These are phyloP conservation scores for Candida oleophila DNA, from an alignment of 805 yeast genomes.

Conservation along the genomic window DNA sequence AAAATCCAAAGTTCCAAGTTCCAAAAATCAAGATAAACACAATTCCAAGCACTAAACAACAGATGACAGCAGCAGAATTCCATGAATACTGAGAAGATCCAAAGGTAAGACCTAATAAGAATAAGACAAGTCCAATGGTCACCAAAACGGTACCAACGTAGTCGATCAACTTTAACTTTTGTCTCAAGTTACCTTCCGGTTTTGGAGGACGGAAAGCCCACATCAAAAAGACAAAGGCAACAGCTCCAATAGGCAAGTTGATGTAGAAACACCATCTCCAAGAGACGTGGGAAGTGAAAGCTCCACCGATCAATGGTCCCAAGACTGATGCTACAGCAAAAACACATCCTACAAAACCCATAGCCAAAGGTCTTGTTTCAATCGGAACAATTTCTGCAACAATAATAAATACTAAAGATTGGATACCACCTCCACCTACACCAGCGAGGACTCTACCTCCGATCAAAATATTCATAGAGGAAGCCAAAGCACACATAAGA, in stretches of 20 bases:
- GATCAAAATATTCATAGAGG: slow-evolving; percentile 35
- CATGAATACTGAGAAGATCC: slow-evolving; percentile 51
- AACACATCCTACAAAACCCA: slow-evolving; percentile 36
- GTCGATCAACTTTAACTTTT: slow-evolving; percentile 45
- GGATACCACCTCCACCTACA: slow-evolving; percentile 38
- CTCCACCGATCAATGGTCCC: slow-evolving; percentile 70
- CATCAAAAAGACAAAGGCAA: slow-evolving; percentile 36
- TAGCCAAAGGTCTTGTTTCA: slow-evolving; percentile 31
- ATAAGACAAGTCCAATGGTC: slow-evolving; percentile 40
- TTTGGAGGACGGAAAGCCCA: slow-evolving; percentile 47
- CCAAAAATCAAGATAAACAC: slow-evolving; percentile 29
- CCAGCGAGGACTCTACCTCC: slow-evolving; percentile 42
- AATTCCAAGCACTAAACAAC: slow-evolving; percentile 47
- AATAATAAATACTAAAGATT: slow-evolving; percentile 25
- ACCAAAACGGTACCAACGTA: slow-evolving; percentile 43
- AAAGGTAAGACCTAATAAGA: slow-evolving; percentile 49
- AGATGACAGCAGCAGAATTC: slow-evolving; percentile 52
- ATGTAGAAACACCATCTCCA: slow-evolving; percentile 80
- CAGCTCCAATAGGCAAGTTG: slow-evolving; percentile 64
- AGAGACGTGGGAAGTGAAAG: slow-evolving; percentile 51
- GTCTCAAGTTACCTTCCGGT: slow-evolving; percentile 32
- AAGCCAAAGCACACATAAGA: slow-evolving; percentile 36
- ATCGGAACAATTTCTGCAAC: slow-evolving; percentile 32
- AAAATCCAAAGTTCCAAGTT: slow-evolving; percentile 40
- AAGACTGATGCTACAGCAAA: slow-evolving; percentile 49